These are phyloP conservation scores for Medicago truncatula DNA, from an alignment of 306 rosid species.

Conservation along the genomic window MtrunA17r5.0-ANR NC_053042.1:47818001-47818500, in stretches of 20 bases:
- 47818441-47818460: slow-evolving; percentile 93
- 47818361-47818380: slow-evolving; percentile 90
- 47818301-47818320: slow-evolving; percentile 79
- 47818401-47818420: slow-evolving; percentile 95
- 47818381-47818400: slow-evolving; percentile 97
- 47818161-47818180: slow-evolving; percentile 94
- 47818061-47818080: slow-evolving; percentile 64
- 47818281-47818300: slow-evolving; percentile 67
- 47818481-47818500: slow-evolving; percentile 91
- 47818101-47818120: slow-evolving; percentile 57
- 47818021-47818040: slow-evolving; percentile 75
- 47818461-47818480: slow-evolving; percentile 95
- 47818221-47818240: slow-evolving; percentile 56
- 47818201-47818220: slow-evolving; percentile 75
- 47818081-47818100: slow-evolving; percentile 58
- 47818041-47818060: slow-evolving; percentile 59
- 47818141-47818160: slow-evolving; percentile 94
- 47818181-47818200: slow-evolving; percentile 97
- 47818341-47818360: slow-evolving; percentile 89
- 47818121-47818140: slow-evolving; percentile 86
- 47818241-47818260: slow-evolving; percentile 53
- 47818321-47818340: slow-evolving; percentile 83
- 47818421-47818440: slow-evolving; percentile 99
- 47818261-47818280: slow-evolving; percentile 61
- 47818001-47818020: slow-evolving; percentile 91